Base-by-base conservation (phyloP, 2,329 filamentous ascomycete species). In the Aphanoascus verrucosus region DNA sequence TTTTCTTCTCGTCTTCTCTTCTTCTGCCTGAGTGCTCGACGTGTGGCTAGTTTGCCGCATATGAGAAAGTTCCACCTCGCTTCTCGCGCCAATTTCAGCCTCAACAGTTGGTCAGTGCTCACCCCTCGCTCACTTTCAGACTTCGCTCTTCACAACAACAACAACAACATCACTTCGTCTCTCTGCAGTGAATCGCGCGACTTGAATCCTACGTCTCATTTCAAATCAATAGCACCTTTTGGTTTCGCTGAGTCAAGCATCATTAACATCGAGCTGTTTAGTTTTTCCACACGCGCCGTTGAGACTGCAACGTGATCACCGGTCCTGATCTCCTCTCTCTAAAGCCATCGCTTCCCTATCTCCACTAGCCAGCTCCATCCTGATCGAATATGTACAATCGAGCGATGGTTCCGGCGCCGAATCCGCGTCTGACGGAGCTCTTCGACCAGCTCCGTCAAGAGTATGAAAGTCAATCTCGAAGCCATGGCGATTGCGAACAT, bases 401-500 rank as follows among this genome's bases (percentile, higher is more conserved):
- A 67, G 85, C 84, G 69, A 85, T 94, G 79, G 84, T 83, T 58
- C 73, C 75, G 58, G 49, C 34, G 60, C 84, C 86, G 56, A 79
- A 77, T 72, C 79, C 74, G 62, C 88, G 93, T 61, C 77, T 97
- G 63, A 88, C 86, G 61, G 91, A 98, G 77, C 82, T 97, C 59
- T 79, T 98, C 65, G 91, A 97, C 54, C 85, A 89, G 68, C 82
- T 98, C 63, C 84, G 91, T 66, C 79, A 82, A 65, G 93, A 98
- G 72, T 97, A 96, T 62, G 91, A 97, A 61, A 84, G 78, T 57
- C 86, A 94, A 69, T 79, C 84, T 62, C 83, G 86, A 60, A 83
- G 87, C 62, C 86, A 83, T 60, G 88, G 88, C 67, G 87, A 88
- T 63, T 94, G 89, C 68, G 91, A 98, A 68, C 87, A 91, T 69